phyloP scores from a whole-genome alignment of 2,329 filamentous ascomycete genomes.

The Monosporascus sp. region DNA sequence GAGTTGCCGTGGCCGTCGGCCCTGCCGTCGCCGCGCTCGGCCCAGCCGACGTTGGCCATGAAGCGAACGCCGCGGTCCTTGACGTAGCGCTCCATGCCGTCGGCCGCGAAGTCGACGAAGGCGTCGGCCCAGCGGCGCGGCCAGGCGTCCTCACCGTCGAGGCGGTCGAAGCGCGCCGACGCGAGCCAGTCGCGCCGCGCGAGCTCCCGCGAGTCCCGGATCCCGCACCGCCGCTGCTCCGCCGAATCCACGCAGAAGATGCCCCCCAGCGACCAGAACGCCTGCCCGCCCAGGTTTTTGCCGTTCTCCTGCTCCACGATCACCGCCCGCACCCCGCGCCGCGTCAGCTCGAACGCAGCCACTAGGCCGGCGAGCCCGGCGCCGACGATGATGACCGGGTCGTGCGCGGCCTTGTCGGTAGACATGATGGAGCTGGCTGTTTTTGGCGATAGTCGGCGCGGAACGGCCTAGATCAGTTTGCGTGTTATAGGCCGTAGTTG shows the following conservation, averaged over 20 bases:
- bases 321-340: constrained; percentile 43
- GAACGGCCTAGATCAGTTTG: not conserved
- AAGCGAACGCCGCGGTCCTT: constrained; percentile 48
- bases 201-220: constrained; percentile 51
- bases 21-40: constrained; percentile 51
- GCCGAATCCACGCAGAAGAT: constrained; percentile 55
- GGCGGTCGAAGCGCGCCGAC: constrained; percentile 52
- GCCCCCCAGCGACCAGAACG: constrained; percentile 60
- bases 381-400: constrained; percentile 51
- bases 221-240: constrained; percentile 52
- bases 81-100: constrained; percentile 54
- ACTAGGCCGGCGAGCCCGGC: constrained; percentile 55
- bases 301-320: constrained; percentile 55
- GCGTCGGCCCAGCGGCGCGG: constrained; percentile 57
- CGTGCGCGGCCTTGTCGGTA: not conserved
- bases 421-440: not conserved
- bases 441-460: not conserved
- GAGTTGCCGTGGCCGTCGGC: constrained; percentile 57
- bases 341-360: constrained; percentile 50
- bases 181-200: constrained; percentile 56
- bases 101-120: constrained; percentile 56
- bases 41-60: constrained; percentile 53
- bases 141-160: constrained; percentile 49
- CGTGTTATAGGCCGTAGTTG: not conserved
- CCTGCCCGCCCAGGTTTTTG: constrained; percentile 54